phyloP scores from a whole-genome alignment of 208 protist genomes.

The Trichomonas vaginalis region DNA sequence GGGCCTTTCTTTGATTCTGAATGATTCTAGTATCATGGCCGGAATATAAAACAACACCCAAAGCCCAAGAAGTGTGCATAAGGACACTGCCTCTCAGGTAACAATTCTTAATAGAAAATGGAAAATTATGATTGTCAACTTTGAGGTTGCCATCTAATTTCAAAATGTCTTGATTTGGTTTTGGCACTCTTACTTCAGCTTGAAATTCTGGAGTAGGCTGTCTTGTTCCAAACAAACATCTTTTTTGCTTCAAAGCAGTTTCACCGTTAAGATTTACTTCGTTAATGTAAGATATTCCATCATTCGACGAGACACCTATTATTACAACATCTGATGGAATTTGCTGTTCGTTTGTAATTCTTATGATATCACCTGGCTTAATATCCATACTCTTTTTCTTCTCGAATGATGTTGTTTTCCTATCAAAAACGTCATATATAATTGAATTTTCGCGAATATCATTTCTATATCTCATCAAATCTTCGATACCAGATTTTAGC shows the following conservation, averaged over 20 bases:
- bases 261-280: constrained; percentile 22
- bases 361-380: constrained; percentile 19
- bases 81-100: background rate
- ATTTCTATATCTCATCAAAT: background rate
- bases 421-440: background rate
- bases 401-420: background rate
- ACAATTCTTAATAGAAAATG: background rate
- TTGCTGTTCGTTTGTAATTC: constrained; percentile 13
- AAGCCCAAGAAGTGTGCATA: background rate
- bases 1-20: background rate
- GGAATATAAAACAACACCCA: background rate
- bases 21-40: constrained; percentile 27
- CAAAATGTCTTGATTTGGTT: constrained; percentile 21
- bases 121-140: background rate
- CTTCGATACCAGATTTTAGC: constrained; percentile 20
- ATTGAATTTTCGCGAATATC: background rate
- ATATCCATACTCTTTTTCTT: background rate
- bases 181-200: background rate
- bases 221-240: background rate
- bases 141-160: background rate
- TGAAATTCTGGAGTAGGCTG: background rate
- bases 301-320: constrained; percentile 12
- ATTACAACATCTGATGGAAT: constrained; percentile 24
- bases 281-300: constrained; percentile 22
- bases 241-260: background rate